These are phyloP conservation scores for Fusarium sp. DNA, from an alignment of 2,329 filamentous ascomycete genomes.

Conservation along the genomic window DNA sequence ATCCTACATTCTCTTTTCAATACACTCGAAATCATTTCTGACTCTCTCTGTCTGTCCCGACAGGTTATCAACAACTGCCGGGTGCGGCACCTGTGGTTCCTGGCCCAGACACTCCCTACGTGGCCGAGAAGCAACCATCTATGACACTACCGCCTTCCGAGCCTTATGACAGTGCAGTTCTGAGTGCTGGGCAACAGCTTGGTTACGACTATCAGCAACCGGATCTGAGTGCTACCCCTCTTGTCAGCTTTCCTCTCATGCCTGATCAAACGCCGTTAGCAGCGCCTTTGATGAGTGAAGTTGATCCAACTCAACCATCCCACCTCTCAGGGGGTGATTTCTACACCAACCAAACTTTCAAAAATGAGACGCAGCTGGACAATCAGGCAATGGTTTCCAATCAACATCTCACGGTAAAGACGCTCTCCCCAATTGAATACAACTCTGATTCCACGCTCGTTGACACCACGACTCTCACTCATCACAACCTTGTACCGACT, in stretches of 20 bases:
- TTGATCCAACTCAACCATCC: slow-evolving; percentile 24
- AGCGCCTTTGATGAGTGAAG: slow-evolving; percentile 28
- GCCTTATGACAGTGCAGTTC: slow-evolving; percentile 23
- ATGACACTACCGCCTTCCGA: slow-evolving; percentile 37
- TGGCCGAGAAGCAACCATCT: slow-evolving; percentile 43
- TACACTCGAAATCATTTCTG: slow-evolving; percentile 13
- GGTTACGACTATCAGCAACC: slow-evolving; percentile 33
- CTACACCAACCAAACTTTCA: slow-evolving; percentile 33
- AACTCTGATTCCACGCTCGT: slow-evolving; percentile 25
- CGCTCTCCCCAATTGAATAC: slow-evolving; percentile 36
- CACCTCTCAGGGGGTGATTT: slow-evolving; percentile 33
- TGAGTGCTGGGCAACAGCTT: slow-evolving; percentile 26
- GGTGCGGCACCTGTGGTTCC: slow-evolving; percentile 41
- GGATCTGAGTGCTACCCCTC: slow-evolving; percentile 30
- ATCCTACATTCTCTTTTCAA: not conserved
- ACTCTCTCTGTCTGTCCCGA: slow-evolving; percentile 1
- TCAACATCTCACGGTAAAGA: slow-evolving; percentile 32
- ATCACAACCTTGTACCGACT: slow-evolving; percentile 23
- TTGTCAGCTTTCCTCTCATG: slow-evolving; percentile 37
- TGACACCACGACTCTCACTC: slow-evolving; percentile 22
- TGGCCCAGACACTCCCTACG: slow-evolving; percentile 47
- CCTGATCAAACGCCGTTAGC: slow-evolving; percentile 30
- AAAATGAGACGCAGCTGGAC: slow-evolving; percentile 34
- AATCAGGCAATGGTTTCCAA: slow-evolving; percentile 24
- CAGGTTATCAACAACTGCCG: slow-evolving; percentile 50